These are phyloP conservation scores for Moelleriella libera DNA, from an alignment of 2,329 filamentous ascomycete genomes.

Conservation along the genomic window DNA sequence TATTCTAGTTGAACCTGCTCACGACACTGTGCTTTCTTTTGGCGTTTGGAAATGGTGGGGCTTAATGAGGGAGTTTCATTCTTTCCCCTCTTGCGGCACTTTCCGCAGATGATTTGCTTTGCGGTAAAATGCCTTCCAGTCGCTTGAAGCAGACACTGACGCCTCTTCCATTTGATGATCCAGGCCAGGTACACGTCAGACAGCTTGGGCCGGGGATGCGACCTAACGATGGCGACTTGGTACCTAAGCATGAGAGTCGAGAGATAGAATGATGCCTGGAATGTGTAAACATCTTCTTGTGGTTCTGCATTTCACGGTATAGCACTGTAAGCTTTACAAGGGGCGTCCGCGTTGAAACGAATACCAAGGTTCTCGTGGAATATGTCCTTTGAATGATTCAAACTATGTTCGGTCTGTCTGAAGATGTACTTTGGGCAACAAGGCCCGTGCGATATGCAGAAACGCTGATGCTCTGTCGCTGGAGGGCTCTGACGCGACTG, in stretches of 20 bases:
- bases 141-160: constrained; percentile 28
- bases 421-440: constrained; percentile 30
- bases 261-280: too few relatives aligned
- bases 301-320: too few relatives aligned
- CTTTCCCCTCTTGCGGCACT: neutral
- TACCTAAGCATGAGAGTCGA: too few relatives aligned
- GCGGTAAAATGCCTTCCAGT: constrained; percentile 19
- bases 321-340: too few relatives aligned
- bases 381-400: too few relatives aligned
- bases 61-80: neutral
- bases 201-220: too few relatives aligned
- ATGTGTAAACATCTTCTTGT: too few relatives aligned
- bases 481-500: constrained; percentile 72
- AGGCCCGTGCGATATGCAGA: constrained; percentile 47
- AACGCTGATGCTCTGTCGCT: constrained; percentile 63
- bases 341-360: neutral
- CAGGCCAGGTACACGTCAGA: too few relatives aligned
- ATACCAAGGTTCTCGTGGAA: neutral
- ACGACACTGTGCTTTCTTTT: neutral
- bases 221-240: too few relatives aligned
- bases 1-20: neutral
- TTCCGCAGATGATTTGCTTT: constrained; percentile 4
- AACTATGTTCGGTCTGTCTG: neutral
- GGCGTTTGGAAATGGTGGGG: neutral
- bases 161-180: constrained; percentile 7